Evolutionary conservation across 306 rosid genomes (phyloP).

Genomic region (Elaeagnus macrophylla): DNA sequence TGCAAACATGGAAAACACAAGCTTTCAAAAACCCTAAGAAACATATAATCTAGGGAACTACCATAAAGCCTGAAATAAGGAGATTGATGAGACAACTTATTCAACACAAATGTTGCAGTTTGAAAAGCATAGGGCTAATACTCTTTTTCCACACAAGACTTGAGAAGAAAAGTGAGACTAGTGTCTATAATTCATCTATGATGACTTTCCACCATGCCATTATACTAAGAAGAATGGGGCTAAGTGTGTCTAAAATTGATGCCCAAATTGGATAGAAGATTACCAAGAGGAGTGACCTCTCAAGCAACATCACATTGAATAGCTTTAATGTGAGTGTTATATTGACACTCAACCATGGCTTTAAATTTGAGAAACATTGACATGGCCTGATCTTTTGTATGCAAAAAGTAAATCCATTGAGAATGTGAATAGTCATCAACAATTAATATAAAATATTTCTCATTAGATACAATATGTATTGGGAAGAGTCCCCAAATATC

Average conservation of each 20-base stretch:
- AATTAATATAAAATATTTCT: no score
- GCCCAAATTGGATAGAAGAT: background rate
- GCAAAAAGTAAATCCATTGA: background rate
- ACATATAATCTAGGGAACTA: background rate
- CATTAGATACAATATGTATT: no score
- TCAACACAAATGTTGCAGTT: background rate
- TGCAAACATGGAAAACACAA: no score
- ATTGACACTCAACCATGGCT: background rate
- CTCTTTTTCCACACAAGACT: background rate
- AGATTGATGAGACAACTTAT: background rate
- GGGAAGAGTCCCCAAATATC: no score
- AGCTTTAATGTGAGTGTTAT: background rate
- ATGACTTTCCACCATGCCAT: background rate
- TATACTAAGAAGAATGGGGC: background rate
- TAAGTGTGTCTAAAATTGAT: background rate
- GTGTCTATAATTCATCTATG: background rate
- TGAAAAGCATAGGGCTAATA: background rate
- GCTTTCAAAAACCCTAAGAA: background rate
- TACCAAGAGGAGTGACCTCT: background rate
- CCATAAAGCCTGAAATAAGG: background rate
- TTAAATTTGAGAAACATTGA: background rate
- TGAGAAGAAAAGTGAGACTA: background rate
- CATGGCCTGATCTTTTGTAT: background rate
- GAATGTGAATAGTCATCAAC: background rate
- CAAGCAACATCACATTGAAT: background rate